A percentile compares a stretch with the other conserved stretches of the same genome.
These are phyloP conservation scores for Peribolospora baueri DNA, from an alignment of 768 basidiomycete genomes.

Conservation along the genomic window DNA sequence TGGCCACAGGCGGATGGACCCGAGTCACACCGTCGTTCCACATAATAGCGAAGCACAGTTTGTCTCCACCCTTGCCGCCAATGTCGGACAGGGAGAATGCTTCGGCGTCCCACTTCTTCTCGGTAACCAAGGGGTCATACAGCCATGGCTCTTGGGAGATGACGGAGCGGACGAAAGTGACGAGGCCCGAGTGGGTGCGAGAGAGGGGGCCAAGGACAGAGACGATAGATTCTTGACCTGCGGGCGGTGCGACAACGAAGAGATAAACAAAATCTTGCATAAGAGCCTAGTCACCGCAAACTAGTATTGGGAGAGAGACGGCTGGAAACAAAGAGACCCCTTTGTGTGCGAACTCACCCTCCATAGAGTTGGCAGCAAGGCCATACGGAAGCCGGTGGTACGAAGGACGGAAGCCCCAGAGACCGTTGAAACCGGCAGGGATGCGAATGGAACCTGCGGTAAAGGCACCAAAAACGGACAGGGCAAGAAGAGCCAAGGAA, in stretches of 20 bases:
- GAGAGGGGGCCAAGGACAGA: constrained; percentile 56
- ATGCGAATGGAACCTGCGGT: constrained; percentile 35
- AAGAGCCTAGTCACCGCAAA: too few species aligned
- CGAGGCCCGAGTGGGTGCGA: constrained; percentile 34
- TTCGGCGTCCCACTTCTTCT: constrained; percentile 37
- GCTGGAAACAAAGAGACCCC: too few species aligned
- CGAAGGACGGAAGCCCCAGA: constrained; percentile 48
- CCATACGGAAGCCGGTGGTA: constrained; percentile 42
- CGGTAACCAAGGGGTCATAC: constrained; percentile 34
- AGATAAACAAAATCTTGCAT: too few species aligned
- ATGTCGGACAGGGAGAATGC: constrained; percentile 38
- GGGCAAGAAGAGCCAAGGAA: neutral
- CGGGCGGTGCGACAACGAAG: neutral
- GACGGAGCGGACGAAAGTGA: constrained; percentile 40
- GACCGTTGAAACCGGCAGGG: constrained; percentile 39
- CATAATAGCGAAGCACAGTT: constrained; percentile 32
- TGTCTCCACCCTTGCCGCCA: constrained; percentile 25
- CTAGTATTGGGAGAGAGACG: neutral
- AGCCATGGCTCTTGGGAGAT: constrained; percentile 38
- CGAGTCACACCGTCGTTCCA: constrained; percentile 36
- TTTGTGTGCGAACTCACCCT: constrained; percentile 18
- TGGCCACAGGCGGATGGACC: constrained; percentile 39
- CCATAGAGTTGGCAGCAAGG: constrained; percentile 37
- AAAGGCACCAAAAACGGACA: too few species aligned
- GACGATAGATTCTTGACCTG: constrained; percentile 37